These are phyloP conservation scores for Wickerhamiella cacticola DNA, from an alignment of 805 yeast species.

Conservation along the genomic window DNA sequence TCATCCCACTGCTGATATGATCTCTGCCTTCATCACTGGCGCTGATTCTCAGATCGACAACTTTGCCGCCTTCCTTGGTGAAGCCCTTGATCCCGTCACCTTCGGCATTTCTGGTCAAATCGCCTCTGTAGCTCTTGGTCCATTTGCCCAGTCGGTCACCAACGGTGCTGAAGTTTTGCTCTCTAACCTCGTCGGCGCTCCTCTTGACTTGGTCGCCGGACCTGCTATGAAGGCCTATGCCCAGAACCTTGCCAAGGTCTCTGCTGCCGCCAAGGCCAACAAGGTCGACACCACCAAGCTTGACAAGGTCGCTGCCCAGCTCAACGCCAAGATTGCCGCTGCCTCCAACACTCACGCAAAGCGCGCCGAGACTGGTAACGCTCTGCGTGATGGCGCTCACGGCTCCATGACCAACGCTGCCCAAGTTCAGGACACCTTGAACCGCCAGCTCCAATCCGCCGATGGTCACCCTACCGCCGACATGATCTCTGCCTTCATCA, in stretches of 20 bases:
- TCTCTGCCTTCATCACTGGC: constrained; percentile 25
- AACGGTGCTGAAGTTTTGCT: no score
- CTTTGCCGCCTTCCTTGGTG: constrained; percentile 19
- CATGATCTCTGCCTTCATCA: constrained; percentile 20
- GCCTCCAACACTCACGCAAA: no score
- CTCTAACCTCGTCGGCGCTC: no score
- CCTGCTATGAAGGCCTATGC: no score
- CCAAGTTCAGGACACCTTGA: constrained; percentile 20
- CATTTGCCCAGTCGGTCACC: constrained; percentile 24
- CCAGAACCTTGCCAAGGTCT: no score
- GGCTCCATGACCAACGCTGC: constrained; percentile 20
- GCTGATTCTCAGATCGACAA: constrained; percentile 29
- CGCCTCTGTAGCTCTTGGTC: constrained; percentile 24
- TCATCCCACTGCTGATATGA: constrained; percentile 20
- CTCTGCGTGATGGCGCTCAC: constrained; percentile 15
- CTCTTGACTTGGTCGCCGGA: no score
- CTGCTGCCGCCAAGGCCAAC: no score
- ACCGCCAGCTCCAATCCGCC: constrained; percentile 14
- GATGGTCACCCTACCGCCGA: constrained; percentile 23
- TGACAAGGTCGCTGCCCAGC: no score
- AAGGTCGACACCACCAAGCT: no score
- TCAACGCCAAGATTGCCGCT: no score
- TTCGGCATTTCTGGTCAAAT: constrained; percentile 23
- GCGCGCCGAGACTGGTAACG: constrained; percentile 21
- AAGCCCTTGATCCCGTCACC: constrained; percentile 19